A percentile compares a stretch with the other conserved stretches of the same genome.
These are phyloP conservation scores for Neospora caninum DNA, from an alignment of 169 alveolate genomes.

Conservation along the genomic window DNA sequence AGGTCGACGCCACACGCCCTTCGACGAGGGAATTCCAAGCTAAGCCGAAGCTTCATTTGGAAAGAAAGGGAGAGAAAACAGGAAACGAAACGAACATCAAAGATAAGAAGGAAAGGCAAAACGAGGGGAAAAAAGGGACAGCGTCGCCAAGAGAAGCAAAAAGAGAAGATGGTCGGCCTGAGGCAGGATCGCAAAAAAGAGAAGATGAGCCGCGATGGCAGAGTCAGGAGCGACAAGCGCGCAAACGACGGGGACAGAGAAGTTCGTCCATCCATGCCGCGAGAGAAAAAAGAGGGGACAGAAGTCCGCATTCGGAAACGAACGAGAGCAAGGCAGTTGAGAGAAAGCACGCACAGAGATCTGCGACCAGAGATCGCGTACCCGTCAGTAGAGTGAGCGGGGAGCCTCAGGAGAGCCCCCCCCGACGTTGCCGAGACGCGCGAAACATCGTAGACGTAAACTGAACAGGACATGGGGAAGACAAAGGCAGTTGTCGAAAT, in stretches of 20 bases:
- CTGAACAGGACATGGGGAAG: neutral
- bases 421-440: neutral
- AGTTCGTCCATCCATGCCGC: no score
- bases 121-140: slow-evolving; percentile 9
- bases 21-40: slow-evolving; percentile 33
- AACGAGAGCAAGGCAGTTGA: no score
- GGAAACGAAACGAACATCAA: neutral
- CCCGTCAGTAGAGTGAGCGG: slow-evolving; percentile 20
- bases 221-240: no score
- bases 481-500: neutral
- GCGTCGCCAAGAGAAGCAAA: no score
- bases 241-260: no score
- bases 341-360: neutral
- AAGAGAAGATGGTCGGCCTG: no score
- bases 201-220: no score
- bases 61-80: neutral
- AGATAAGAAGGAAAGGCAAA: neutral
- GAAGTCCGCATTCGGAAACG: no score
- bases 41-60: slow-evolving; percentile 29
- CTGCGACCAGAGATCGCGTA: neutral
- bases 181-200: no score
- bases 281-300: no score
- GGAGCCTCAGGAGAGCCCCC: neutral
- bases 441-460: neutral
- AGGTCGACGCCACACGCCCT: slow-evolving; percentile 61